These are phyloP conservation scores for Pseudopithomyces chartarum DNA, from an alignment of 2,329 filamentous ascomycete genomes.

Conservation along the genomic window DNA sequence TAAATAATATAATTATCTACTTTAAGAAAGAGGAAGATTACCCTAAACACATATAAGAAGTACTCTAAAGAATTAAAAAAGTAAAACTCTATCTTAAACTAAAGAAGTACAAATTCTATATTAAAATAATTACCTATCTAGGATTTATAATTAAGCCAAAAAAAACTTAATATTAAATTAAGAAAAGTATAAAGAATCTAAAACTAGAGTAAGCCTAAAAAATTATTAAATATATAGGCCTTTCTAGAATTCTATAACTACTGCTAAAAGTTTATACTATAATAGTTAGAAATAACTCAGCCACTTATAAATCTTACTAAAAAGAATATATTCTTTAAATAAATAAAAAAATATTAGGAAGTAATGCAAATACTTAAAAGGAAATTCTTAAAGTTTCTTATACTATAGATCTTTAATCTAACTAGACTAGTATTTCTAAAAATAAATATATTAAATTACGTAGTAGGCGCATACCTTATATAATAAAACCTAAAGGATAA, in stretches of 20 bases:
- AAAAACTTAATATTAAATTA: neutral
- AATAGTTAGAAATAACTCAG: neutral
- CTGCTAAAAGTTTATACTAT: neutral
- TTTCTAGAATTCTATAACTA: slow-evolving; percentile 6
- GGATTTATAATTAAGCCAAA: neutral
- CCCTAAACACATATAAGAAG: neutral
- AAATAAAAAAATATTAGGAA: neutral
- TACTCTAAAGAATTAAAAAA: neutral
- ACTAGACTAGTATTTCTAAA: neutral
- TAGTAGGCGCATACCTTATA: neutral
- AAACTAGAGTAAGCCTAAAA: neutral
- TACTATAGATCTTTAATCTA: neutral
- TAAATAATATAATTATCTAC: slow-evolving; percentile 21
- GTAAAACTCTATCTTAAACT: neutral
- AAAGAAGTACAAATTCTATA: slow-evolving; percentile 1
- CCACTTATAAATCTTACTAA: neutral
- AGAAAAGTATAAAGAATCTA: neutral
- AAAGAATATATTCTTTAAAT: neutral
- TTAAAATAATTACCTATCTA: neutral
- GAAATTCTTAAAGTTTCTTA: neutral
- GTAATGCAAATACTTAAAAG: neutral
- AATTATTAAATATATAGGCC: neutral
- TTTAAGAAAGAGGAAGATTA: neutral
- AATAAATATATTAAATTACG: neutral
- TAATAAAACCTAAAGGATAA: neutral